A percentile compares a stretch with the other conserved stretches of the same genome.
phyloP scores from a whole-genome alignment of 805 yeast genomes.

The Sugiyamaella americana region DNA sequence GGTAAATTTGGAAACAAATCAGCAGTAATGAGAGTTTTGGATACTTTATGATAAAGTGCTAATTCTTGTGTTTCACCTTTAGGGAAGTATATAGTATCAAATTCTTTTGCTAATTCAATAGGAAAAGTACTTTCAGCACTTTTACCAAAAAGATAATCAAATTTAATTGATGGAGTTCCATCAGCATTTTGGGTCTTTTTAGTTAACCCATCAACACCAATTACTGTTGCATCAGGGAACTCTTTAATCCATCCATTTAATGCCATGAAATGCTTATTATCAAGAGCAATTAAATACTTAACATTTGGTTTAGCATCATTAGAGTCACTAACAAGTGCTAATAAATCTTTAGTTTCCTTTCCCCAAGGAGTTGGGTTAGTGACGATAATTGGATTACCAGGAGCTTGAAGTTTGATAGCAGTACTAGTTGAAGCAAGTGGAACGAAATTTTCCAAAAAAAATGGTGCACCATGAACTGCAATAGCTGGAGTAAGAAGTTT shows the following conservation, averaged over 20 bases:
- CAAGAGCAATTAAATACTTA: constrained; percentile 49
- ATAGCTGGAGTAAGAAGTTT: constrained; percentile 12
- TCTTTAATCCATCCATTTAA: constrained; percentile 45
- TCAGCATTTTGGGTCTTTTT: constrained; percentile 13
- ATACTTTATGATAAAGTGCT: constrained; percentile 41
- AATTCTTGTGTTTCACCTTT: constrained; percentile 55
- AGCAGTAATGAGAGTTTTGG: constrained; percentile 50
- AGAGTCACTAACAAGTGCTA: constrained; percentile 3
- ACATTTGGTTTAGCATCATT: constrained; percentile 17
- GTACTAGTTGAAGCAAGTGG: constrained; percentile 22
- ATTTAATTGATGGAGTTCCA: constrained; percentile 28
- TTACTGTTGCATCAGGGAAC: constrained; percentile 46
- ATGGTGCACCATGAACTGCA: constrained; percentile 23
- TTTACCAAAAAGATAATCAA: constrained; percentile 9
- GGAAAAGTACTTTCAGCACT: constrained; percentile 21
- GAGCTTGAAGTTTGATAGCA: constrained; percentile 13
- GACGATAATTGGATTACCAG: constrained; percentile 16
- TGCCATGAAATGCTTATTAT: constrained; percentile 60
- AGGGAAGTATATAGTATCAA: constrained; percentile 54
- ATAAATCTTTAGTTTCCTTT: constrained; percentile 17
- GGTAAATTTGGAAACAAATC: constrained; percentile 59
- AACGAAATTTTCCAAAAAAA: constrained; percentile 10
- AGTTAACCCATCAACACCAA: constrained; percentile 43
- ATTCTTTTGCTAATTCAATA: constrained; percentile 35
- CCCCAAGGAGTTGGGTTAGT: constrained; percentile 23